These are phyloP conservation scores for Peronospora tabacina DNA, from an alignment of 352 stramenopile species.

Conservation along the genomic window DNA sequence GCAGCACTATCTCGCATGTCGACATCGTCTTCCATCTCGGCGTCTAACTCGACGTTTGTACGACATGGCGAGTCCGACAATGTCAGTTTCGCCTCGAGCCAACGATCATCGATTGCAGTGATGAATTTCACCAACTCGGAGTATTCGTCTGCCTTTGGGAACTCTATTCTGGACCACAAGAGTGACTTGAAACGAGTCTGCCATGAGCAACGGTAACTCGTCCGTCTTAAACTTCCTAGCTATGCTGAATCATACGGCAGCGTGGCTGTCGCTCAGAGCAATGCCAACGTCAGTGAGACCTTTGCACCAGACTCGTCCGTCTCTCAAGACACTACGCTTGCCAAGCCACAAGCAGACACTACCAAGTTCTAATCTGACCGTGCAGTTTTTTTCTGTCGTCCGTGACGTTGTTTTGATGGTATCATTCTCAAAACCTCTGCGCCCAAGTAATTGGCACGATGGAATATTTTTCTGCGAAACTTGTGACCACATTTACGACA, in stretches of 20 bases:
- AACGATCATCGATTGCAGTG: conserved; percentile 45
- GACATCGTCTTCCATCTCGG: conserved; percentile 43
- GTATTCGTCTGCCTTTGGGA: conserved; percentile 28
- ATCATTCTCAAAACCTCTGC: not conserved
- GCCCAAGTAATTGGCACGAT: too few relatives aligned
- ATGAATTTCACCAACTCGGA: conserved; percentile 22
- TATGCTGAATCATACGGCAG: conserved; percentile 43
- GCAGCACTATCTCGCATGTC: conserved; percentile 34
- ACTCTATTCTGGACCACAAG: conserved; percentile 21
- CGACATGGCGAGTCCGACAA: conserved; percentile 24
- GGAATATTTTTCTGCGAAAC: too few relatives aligned
- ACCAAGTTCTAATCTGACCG: conserved; percentile 38
- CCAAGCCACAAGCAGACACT: conserved; percentile 39
- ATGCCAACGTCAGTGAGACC: conserved; percentile 68
- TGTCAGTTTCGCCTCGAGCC: conserved; percentile 8
- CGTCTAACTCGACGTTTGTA: conserved; percentile 26
- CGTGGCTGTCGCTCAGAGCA: conserved; percentile 46
- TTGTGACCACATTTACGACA: too few relatives aligned
- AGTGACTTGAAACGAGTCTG: conserved; percentile 16
- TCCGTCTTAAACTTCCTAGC: conserved; percentile 28
- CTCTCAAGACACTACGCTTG: conserved; percentile 33
- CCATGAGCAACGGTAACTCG: conserved; percentile 25
- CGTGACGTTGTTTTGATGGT: conserved; percentile 14
- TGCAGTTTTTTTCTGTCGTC: conserved; percentile 10
- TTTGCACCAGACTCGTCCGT: conserved; percentile 32